These are phyloP conservation scores for Didymella lethalis DNA, from an alignment of 2,329 filamentous ascomycete genomes.

Conservation along the genomic window DNA sequence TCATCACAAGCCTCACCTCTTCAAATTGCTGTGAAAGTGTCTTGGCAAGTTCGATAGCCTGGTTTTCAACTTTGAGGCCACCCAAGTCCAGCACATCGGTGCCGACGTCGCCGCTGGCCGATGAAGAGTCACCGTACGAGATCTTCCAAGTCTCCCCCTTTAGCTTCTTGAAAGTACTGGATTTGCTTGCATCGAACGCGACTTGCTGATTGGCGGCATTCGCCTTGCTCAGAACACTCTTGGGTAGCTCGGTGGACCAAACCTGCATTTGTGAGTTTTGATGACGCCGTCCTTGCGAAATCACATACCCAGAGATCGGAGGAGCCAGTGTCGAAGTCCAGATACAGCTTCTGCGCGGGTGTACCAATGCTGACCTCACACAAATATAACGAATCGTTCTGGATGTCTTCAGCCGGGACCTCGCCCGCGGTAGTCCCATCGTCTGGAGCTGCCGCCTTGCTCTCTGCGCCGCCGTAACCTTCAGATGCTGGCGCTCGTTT, in stretches of 20 bases:
- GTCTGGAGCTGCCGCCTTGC: slow-evolving; percentile 9
- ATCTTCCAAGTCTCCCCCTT: slow-evolving; percentile 68
- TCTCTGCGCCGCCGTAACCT: slow-evolving; percentile 3
- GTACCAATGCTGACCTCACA: slow-evolving; percentile 71
- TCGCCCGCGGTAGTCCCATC: slow-evolving; percentile 22
- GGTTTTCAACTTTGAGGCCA: slow-evolving; percentile 66
- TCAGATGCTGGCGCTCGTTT: slow-evolving; percentile 23
- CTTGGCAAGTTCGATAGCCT: slow-evolving; percentile 71
- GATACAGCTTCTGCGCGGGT: slow-evolving; percentile 64
- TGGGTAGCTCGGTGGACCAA: slow-evolving; percentile 66
- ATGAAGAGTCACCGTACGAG: slow-evolving; percentile 72
- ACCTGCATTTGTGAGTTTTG: slow-evolving; percentile 59
- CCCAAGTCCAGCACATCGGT: slow-evolving; percentile 70
- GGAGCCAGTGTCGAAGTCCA: slow-evolving; percentile 76
- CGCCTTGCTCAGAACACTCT: slow-evolving; percentile 54
- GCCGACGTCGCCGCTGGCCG: slow-evolving; percentile 70
- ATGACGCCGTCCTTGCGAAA: not conserved
- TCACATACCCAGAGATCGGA: slow-evolving; percentile 69
- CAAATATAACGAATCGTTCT: slow-evolving; percentile 73
- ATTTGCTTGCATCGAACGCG: slow-evolving; percentile 69
- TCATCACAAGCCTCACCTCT: slow-evolving; percentile 27
- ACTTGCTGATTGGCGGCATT: slow-evolving; percentile 47
- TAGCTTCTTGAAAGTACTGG: slow-evolving; percentile 64
- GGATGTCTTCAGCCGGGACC: slow-evolving; percentile 64
- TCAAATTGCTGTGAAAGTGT: slow-evolving; percentile 66